Conservation (phyloP, 495 filamentous ascomycete species). For the Neurospora sp. region DNA sequence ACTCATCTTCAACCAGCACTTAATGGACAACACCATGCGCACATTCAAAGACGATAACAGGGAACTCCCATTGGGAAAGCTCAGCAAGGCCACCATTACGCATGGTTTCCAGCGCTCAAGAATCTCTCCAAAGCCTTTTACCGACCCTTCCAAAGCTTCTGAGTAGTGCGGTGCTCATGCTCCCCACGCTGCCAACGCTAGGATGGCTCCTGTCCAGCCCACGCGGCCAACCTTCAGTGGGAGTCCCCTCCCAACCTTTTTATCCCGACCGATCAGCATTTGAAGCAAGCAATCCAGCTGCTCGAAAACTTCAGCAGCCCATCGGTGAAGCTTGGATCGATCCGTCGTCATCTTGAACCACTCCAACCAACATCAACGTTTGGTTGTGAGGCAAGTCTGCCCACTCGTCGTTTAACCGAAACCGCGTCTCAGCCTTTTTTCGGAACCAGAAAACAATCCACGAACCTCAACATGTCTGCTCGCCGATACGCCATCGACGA, state of each 20-base stretch:
- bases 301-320: not conserved
- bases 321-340: not conserved
- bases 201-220: not conserved
- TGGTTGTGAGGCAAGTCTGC: not conserved
- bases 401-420: not conserved
- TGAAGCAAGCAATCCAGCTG: not conserved
- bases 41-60: too few species aligned
- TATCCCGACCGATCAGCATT: slow-evolving; percentile 4
- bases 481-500: not conserved
- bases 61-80: too few species aligned
- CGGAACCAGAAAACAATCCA: not conserved
- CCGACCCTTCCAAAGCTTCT: not conserved
- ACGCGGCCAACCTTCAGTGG: slow-evolving; percentile 20
- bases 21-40: too few species aligned
- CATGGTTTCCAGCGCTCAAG: not conserved
- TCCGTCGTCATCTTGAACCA: not conserved
- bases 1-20: too few species aligned
- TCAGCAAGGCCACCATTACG: too few species aligned
- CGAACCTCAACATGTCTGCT: not conserved
- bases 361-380: not conserved
- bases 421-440: not conserved
- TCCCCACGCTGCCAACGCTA: not conserved
- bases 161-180: slow-evolving; percentile 22
- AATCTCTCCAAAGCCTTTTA: not conserved
- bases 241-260: slow-evolving; percentile 24